Evolutionary conservation across 306 rosid species (phyloP), one percentile per base, ranked within the genome.

Genomic region (Gleditsia sinensis): DNA sequence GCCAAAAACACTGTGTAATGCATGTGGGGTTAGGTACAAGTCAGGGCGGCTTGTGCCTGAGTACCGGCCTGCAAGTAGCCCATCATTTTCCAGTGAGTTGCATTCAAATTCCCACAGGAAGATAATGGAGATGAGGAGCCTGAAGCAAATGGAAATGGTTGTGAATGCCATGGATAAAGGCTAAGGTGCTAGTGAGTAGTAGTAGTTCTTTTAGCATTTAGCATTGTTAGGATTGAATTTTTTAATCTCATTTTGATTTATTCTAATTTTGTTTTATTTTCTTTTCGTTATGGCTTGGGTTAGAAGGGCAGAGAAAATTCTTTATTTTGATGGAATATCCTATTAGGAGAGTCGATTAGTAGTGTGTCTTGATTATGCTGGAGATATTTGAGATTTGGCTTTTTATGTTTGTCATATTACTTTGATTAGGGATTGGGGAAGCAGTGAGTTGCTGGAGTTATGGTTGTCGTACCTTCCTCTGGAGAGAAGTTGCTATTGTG

Each of bases 41-140:
- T 88, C 96, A 5, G 94, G 96, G 21, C 57, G 93, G 63, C 80
- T 92, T 45, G 93, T 82, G 63, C 87, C 94, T 5, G 94, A 90
- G 75, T 88, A 90, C 74, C 89, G 96, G 7, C 96, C 98, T 10
- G 93, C 91, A 2, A 84, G 82, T 45, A 88, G 94, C 83, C 94
- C 92, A 9, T 72, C 90, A 42, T 92, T 84, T 78, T 82, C 72
- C n/a, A 57, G 62, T 24, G 85, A 77, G 14, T 16, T 80, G 75
- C 98, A 92, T 75, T 92, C 98, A 11, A 88, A 90, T 82, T 81
- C 86, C 28, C 98, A 92, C 80, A 74, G 92, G 86, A 90, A 88
- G 82, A 75, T 92, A 5, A 2, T 88, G 69, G 91, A 86, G 85
- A 88, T 88, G 89, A 92, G 91, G 80, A 85, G 13, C 80, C 75